These are phyloP conservation scores for Linum usitatissimum DNA, from an alignment of 345 rosid genomes.

Conservation along the genomic window DNA sequence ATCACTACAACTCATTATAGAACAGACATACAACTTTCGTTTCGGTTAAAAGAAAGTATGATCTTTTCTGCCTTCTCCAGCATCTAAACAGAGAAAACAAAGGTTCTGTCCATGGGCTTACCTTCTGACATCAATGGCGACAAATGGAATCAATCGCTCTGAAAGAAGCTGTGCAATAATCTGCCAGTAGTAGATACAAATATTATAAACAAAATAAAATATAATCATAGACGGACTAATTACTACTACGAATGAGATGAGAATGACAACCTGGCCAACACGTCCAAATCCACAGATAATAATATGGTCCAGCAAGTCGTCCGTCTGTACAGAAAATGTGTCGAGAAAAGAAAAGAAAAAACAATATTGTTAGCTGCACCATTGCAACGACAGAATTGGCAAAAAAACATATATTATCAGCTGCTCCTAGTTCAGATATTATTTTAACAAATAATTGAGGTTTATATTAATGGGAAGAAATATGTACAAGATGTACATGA, in stretches of 20 bases:
- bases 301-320: slow-evolving; percentile 96
- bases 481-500: too few species aligned
- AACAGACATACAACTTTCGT: too few species aligned
- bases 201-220: slow-evolving; percentile 3
- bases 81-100: neutral
- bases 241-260: slow-evolving; percentile 9
- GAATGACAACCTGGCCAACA: slow-evolving; percentile 71
- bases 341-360: slow-evolving; percentile 8
- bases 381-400: neutral
- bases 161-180: slow-evolving; percentile 99
- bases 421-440: too few species aligned
- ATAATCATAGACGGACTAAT: slow-evolving; percentile 9
- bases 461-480: too few species aligned
- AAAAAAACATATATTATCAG: too few species aligned
- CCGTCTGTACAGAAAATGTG: slow-evolving; percentile 53
- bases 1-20: too few species aligned
- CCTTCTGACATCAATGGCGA: slow-evolving; percentile 96
- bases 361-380: neutral
- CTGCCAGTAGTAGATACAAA: slow-evolving; percentile 32
- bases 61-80: neutral
- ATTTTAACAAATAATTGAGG: too few species aligned
- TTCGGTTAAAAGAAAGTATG: too few species aligned
- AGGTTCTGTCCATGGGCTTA: slow-evolving; percentile 17
- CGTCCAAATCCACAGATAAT: slow-evolving; percentile 96
- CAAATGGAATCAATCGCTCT: slow-evolving; percentile 90